Evolutionary conservation across 139 green algal genomes (phyloP), one percentile per base, ranked within the genome.

Genomic region (Chlorella sp.): DNA sequence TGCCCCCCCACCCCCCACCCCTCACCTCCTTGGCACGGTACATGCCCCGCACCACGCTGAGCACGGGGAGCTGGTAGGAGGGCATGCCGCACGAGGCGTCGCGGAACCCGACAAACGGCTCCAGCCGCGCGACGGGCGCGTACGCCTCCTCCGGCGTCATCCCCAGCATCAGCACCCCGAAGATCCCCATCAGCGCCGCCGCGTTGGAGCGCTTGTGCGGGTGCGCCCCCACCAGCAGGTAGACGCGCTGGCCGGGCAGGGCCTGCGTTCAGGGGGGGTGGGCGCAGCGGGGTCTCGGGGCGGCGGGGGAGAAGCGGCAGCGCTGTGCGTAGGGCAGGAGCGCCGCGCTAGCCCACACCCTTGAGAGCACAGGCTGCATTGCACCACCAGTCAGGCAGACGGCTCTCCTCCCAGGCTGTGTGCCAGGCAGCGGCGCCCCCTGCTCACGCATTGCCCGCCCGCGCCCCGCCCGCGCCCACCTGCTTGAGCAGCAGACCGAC

Each of bases 31-130:
- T 91, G 3, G 93, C 93, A 58, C 89, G 90, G 29, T 87, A 77
- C 55, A 97, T 84, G 33, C 91, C 93, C 75, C 75, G 69, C 14
- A 96, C 70, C 70, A 86, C 87, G 79, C 95, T 82, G 19, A 86
- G 77, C n/a, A 95, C 91, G 4, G 87, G 88, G 25, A 98, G 79
- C 74, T 91, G 76, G 81, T 95, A 97, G 63, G 84, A 91, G 17
- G 88, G 88, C 21, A 87, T 75, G 14, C 93, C 92, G 67, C 85
- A 95, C 0, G 90, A 95, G 9, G 94, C 91, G 68, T 98, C 94
- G 19, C 93, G 77, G 79, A 96, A 98, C 3, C 90, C 87, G 27
- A 82, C 66, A 70, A 91, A 97, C 4, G 93, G 93, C 80, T 91
- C 84, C 45, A 91, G 79, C 19, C 40, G 33, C 29, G 75, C 40